Percentiles rank a stretch among this genome's conserved stretches.
Evolutionary conservation across 495 filamentous ascomycete genomes (phyloP).

Genomic region (Aspergillus homomorphus): DNA sequence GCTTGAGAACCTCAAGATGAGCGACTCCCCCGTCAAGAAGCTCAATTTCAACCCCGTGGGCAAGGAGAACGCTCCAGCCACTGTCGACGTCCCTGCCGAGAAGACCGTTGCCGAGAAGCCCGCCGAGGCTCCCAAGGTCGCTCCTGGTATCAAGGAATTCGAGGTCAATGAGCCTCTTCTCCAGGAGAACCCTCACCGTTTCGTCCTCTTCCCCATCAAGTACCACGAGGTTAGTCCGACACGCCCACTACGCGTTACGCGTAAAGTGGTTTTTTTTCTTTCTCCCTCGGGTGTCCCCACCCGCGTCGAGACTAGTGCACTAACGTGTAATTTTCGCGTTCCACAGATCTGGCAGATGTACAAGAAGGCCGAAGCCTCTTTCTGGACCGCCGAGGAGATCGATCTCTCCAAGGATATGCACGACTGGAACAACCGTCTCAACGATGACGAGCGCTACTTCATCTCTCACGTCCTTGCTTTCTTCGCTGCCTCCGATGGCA

Average conservation of each 20-base stretch:
- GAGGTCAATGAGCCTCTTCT: slow-evolving; percentile 87
- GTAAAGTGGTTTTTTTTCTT: slow-evolving; percentile 57
- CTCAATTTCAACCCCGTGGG: slow-evolving; percentile 64
- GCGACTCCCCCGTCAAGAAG: slow-evolving; percentile 86
- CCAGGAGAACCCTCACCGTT: slow-evolving; percentile 92
- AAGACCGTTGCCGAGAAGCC: slow-evolving; percentile 51
- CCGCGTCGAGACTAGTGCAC: slow-evolving; percentile 8
- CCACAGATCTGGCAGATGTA: slow-evolving; percentile 99
- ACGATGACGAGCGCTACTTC: slow-evolving; percentile 96
- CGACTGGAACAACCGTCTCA: slow-evolving; percentile 98
- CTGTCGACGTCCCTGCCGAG: slow-evolving; percentile 46
- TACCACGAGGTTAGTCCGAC: slow-evolving; percentile 91
- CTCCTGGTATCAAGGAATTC: slow-evolving; percentile 61
- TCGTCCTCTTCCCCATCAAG: slow-evolving; percentile 98
- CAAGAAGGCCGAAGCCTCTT: slow-evolving; percentile 99
- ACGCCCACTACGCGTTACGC: slow-evolving; percentile 57
- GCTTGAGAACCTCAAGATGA: slow-evolving; percentile 86
- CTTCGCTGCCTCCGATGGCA: slow-evolving; percentile 99
- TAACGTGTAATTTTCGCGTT: slow-evolving; percentile 14
- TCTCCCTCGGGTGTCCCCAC: slow-evolving; percentile 8
- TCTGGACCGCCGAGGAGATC: slow-evolving; percentile 99
- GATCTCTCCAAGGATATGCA: slow-evolving; percentile 97
- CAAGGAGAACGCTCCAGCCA: slow-evolving; percentile 78
- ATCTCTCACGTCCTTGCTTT: slow-evolving; percentile 98
- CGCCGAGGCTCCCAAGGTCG: slow-evolving; percentile 45